Evolutionary conservation across 345 rosid genomes (phyloP), one percentile per base, ranked within the genome.

Genomic region (Erucastrum elatum): DNA sequence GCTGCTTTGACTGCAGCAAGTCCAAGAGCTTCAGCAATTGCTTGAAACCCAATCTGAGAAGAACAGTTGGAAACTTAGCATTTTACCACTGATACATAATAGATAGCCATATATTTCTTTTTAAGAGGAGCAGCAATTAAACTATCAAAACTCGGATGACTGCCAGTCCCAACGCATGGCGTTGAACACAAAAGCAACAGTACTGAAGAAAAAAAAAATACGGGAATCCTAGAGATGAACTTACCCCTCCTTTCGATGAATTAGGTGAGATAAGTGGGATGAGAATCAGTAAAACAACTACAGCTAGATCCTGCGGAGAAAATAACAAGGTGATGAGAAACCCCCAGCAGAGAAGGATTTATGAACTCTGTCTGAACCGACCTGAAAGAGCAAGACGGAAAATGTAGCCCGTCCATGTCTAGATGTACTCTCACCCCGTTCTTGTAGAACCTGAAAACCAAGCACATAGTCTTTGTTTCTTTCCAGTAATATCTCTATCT

Each of bases 161-260:
- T 62, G 21, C 37, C 9, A 29, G 31, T 29, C 4, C 31, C 31
- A 61, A 61, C 17, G 8, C 56, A 49, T 46, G 53, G 53, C 53
- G 4, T 44, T 44, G 53, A 44, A 44, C 53, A 44, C 59, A 58
- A 74, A 15, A 63, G 70, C 37, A 64, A 72, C 74, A 16, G 64
- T 62, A 75, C 64, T 1, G 33, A 67, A 34, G 44, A 5, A 60
- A 66, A 37, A 11, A 62, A 11, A 62, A 62, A 60, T 1, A 60
- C 27, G 11, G 39, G 39, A 62, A 30, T 11, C 37, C 37, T 34
- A 61, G 33, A 65, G 71, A 72, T 74, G 71, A 69, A 64, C 66
- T 89, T 91, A 95, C 98, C 98, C 99, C 99, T 91, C 99, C 99
- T 87, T 91, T 95, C 37, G 98, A 91, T 71, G 99, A 95, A 87